Conservation (phyloP, 768 basidiomycete genomes). For the Boletus subcaerulescens region DNA sequence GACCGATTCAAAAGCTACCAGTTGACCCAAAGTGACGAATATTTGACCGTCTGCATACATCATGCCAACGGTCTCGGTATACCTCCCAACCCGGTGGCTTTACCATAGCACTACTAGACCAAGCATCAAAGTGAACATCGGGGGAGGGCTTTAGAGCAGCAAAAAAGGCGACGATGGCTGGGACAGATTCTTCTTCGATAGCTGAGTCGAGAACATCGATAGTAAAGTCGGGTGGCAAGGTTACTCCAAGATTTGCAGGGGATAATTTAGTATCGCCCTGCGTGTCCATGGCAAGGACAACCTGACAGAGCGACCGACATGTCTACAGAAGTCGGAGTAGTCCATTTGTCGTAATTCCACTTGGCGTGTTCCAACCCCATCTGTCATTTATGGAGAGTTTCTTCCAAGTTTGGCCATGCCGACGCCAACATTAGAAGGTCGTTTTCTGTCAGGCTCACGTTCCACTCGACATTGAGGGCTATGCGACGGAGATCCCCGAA, state of each 20-base stretch:
- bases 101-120: no score
- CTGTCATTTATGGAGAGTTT: no score
- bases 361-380: no score
- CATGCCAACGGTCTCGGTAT: no score
- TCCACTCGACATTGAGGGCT: neutral
- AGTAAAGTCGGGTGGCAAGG: neutral
- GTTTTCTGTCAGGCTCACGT: neutral
- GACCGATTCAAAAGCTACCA: no score
- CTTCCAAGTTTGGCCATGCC: no score
- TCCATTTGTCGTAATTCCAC: neutral
- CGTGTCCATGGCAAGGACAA: slow-evolving; percentile 10
- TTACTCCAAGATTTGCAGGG: neutral
- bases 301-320: neutral
- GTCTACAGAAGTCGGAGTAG: neutral
- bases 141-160: no score
- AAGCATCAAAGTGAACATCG: no score
- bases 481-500: neutral
- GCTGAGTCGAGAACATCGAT: neutral
- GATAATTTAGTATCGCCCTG: neutral
- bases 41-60: no score
- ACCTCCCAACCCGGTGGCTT: no score
- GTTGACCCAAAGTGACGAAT: no score
- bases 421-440: neutral
- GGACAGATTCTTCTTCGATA: neutral
- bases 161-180: no score